Evolutionary conservation across 495 filamentous ascomycete genomes (phyloP), one percentile per base, ranked within the genome.

Genomic region (Lasiosphaeria miniovina): DNA sequence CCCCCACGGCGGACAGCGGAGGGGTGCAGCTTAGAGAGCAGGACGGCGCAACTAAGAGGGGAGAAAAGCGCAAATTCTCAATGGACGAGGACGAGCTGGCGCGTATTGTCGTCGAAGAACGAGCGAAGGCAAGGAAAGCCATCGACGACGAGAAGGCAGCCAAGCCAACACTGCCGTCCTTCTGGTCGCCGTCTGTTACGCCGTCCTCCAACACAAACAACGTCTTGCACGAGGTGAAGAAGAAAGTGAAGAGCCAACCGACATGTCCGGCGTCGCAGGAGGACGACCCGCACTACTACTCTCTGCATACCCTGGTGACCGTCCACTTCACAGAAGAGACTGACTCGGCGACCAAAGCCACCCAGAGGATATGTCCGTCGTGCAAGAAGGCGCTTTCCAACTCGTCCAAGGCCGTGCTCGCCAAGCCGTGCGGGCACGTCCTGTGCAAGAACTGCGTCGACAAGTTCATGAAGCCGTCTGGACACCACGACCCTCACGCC

Each of bases 381-480:
- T 98, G 94, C 75, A 88, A 89, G 65, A 96, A 93, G 77, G 85
- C 75, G 0, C 76, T 98, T 33, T 87, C 80, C 62, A 98, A 98
- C 71, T 82, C 87, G 5, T 86, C 89, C 14, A 91, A 90, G 69
- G 93, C 91, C 8, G 86, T 90, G 73, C 77, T 98, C 10, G 89
- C 91, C 3, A 94, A 92, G 72, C 92, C 93, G 0, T 98, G 94
- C 68, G 94, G 94, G 0, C 94, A 98, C 66, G 91, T 98, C 4
- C 77, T 97, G 6, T 98, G 94, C 74, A 87, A 89, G 61, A 90
- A 85, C 15, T 98, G 94, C 67, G 89, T 91, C 3, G 83, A 84
- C 48, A 90, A 94, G 66, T 96, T 98, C 72, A 90, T 98, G 85
- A 84, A 78, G 24, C 81, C 85, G 0, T 66, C 74, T 17, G 67